Evolutionary conservation across 495 filamentous ascomycete species (phyloP), one percentile per base, ranked within the genome.

Genomic region (Trichocladium antarcticum): DNA sequence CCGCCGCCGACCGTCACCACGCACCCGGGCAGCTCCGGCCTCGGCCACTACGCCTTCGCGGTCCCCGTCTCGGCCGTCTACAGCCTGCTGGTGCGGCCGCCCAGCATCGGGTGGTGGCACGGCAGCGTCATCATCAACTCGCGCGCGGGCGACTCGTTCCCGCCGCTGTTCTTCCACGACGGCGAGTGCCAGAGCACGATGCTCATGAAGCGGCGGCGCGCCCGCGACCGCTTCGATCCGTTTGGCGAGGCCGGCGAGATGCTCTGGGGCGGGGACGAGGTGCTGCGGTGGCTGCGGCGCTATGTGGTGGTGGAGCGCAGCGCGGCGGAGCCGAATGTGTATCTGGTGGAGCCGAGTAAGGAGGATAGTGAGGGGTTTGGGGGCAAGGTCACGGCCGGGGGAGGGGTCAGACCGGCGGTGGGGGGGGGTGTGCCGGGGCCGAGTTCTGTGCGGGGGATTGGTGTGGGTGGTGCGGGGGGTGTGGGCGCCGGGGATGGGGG

Each of bases 221-320:
- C 85, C 1, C 75, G 78, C 51, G 86, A 95, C 17, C 83, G 66
- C 36, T 96, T 98, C 56, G 88, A 95, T 57, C 93, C 92, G 0
- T 97, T 95, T 57, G 79, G 81, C 11, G 85, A 87, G 45, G 76
- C 78, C 41, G 88, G 89, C 0, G 77, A 81, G 62, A 79, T 96
- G 64, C 97, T 95, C 53, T 98, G 92, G 92, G 93, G 92, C 38
- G 92, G 93, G 4, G 92, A 98, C 58, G 92, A 98, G 70, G 85
- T 98, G 6, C 60, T 98, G 27, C 72, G 90, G 38, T 97, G 93
- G 92, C 57, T 98, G 60, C 83, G 79, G 60, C 73, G 78, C 55
- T 96, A 95, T 68, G 82, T 88, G 15, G 72, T 71, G 1, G 79
- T 97, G 16, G 85, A 95, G 67, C 76, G 85, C 38, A 89, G 87